Evolutionary conservation across 352 stramenopile species (phyloP), one percentile per base, ranked within the genome.

Genomic region (Pythium phragmitis): DNA sequence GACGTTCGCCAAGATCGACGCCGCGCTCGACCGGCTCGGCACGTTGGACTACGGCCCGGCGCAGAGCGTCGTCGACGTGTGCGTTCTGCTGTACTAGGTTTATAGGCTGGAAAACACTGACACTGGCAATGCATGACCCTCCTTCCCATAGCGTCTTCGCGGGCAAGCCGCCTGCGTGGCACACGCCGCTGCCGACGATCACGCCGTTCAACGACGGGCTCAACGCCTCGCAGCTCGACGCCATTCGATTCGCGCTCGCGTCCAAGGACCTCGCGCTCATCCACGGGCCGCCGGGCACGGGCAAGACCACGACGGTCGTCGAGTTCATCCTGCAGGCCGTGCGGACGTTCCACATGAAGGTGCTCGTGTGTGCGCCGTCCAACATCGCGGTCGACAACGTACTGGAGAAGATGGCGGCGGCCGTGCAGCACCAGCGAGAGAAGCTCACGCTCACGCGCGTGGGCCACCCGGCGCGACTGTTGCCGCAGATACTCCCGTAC

Each of bases 361-460:
- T 99, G 16, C 79, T 99, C 19, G 96, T 99, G 5, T 98, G 92
- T 53, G 97, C 97, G 59, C 96, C 97, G 34, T 99, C 94, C 46
- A 99, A 99, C 78, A 96, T 99, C 39, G 97, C 97, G 3, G 97
- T 99, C 14, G 97, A 99, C 78, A 99, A 99, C 73, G 85, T 99
- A 8, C 75, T 99, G 39, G 94, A 98, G 73, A 94, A 97, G 43
- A 63, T 99, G 1, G 88, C 96, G 4, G 73, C 55, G 28, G 70
- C 75, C 7, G 51, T 34, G 7, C 21, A 53, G 26, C 28, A 17
- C 26, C 55, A 62, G 41, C 12, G 77, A 74, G 43, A 53, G 26
- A 77, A 75, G 45, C 55, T 94, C 7, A 52, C 54, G 28, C 61
- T 94, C 16, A 89, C 73, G 26, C 80, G 85, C 30, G 69, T 99